phyloP scores from a whole-genome alignment of 73 alveolate species.

The Paramecium sexaurelia region DNA sequence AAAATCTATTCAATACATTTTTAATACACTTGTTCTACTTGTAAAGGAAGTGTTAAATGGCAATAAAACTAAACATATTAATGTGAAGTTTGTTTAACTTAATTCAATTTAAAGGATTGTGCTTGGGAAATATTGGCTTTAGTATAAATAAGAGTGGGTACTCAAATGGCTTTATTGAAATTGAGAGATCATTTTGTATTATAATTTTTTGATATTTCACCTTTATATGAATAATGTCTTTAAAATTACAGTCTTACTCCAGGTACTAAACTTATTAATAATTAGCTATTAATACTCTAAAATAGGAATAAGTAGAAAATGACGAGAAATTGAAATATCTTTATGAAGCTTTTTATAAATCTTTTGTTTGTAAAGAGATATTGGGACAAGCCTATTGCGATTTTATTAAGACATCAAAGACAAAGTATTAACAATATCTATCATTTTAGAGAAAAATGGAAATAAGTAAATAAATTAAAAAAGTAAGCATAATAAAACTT shows the following conservation, averaged over 20 bases:
- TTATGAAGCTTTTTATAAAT: neutral
- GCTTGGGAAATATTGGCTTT: slow-evolving; percentile 9
- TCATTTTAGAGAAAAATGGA: neutral
- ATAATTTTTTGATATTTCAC: neutral
- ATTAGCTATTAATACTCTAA: neutral
- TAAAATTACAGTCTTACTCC: neutral
- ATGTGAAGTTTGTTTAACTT: neutral
- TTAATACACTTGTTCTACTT: neutral
- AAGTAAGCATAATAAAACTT: neutral
- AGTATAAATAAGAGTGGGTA: neutral
- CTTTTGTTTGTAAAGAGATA: neutral
- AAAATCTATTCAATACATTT: neutral
- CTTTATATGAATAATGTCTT: neutral
- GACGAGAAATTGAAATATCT: neutral
- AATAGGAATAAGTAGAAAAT: neutral
- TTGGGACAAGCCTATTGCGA: slow-evolving; percentile 24
- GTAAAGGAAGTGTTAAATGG: neutral
- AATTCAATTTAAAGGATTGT: neutral
- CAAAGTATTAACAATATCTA: neutral
- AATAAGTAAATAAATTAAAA: neutral
- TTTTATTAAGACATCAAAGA: slow-evolving; percentile 29
- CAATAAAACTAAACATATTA: neutral
- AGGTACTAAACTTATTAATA: neutral
- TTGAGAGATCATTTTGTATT: neutral
- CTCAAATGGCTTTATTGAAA: neutral